Evolutionary conservation across 305 asterid genomes (phyloP).

Genomic region (Euphrasia arctica): DNA sequence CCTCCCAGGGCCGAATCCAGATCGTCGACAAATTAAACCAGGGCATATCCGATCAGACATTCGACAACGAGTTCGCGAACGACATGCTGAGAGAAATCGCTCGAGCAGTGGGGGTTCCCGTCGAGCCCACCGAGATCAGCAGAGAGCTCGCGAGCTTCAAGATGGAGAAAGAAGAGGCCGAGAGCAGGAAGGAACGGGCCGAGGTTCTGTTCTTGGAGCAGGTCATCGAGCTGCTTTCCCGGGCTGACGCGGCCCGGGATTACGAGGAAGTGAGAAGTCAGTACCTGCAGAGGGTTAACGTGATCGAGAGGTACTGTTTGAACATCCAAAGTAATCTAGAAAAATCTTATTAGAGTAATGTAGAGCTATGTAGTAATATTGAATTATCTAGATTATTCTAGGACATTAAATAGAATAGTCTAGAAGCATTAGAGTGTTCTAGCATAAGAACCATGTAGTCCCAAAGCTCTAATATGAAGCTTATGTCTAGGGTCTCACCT

Average conservation of each 20-base stretch:
- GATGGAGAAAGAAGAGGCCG: constrained; percentile 61
- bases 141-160: constrained; percentile 51
- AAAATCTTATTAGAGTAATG: too few relatives aligned
- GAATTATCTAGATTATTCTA: too few relatives aligned
- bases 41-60: constrained; percentile 42
- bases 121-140: constrained; percentile 51
- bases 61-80: constrained; percentile 52
- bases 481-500: too few relatives aligned
- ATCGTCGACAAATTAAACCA: constrained; percentile 53
- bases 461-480: too few relatives aligned
- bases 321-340: too few relatives aligned
- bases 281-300: constrained; percentile 45
- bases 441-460: too few relatives aligned
- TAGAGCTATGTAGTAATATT: too few relatives aligned
- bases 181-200: constrained; percentile 51
- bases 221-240: constrained; percentile 58
- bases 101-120: constrained; percentile 48
- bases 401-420: too few relatives aligned
- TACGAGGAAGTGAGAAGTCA: constrained; percentile 46
- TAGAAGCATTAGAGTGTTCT: too few relatives aligned
- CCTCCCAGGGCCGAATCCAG: constrained; percentile 38
- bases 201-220: constrained; percentile 64
- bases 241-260: constrained; percentile 63
- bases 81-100: constrained; percentile 47
- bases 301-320: constrained; percentile 27